Evolutionary conservation across 1,284 basidiomycete species (phyloP).

Genomic region (Ustilago tritici): DNA sequence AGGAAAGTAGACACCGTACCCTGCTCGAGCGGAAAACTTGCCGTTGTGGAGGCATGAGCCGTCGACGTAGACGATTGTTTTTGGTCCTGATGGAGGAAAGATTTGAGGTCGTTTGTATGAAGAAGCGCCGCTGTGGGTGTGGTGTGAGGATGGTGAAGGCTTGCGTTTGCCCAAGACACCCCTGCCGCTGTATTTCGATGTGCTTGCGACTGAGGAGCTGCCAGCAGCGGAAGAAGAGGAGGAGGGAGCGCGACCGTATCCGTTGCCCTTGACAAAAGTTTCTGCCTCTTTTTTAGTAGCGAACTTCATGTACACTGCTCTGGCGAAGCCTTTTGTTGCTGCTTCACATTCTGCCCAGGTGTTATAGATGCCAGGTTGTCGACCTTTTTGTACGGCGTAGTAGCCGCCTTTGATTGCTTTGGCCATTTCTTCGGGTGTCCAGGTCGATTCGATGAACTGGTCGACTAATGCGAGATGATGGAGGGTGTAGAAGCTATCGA

Average conservation of each 20-base stretch:
- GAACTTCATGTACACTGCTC: conserved; percentile 78
- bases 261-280: conserved; percentile 31
- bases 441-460: background rate
- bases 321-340: conserved; percentile 75
- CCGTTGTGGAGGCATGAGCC: conserved; percentile 85
- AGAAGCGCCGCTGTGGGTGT: background rate
- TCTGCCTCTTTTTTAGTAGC: conserved; percentile 73
- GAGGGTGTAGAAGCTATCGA: background rate
- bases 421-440: conserved; percentile 15
- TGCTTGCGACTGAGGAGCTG: background rate
- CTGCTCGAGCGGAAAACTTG: conserved; percentile 49
- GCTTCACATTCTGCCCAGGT: conserved; percentile 74
- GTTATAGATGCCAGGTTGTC: conserved; percentile 58
- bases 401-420: conserved; percentile 34
- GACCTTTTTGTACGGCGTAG: conserved; percentile 62
- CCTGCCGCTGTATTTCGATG: background rate
- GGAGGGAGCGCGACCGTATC: conserved; percentile 12
- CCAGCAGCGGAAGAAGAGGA: background rate
- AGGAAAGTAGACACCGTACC: conserved; percentile 65
- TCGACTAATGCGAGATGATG: background rate
- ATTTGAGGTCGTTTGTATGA: conserved; percentile 1
- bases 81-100: background rate
- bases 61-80: conserved; percentile 77
- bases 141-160: background rate
- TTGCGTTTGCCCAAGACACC: background rate